Evolutionary conservation across 2,329 filamentous ascomycete genomes (phyloP), one percentile per base, ranked within the genome.

Genomic region (Neofusicoccum laricinum): DNA sequence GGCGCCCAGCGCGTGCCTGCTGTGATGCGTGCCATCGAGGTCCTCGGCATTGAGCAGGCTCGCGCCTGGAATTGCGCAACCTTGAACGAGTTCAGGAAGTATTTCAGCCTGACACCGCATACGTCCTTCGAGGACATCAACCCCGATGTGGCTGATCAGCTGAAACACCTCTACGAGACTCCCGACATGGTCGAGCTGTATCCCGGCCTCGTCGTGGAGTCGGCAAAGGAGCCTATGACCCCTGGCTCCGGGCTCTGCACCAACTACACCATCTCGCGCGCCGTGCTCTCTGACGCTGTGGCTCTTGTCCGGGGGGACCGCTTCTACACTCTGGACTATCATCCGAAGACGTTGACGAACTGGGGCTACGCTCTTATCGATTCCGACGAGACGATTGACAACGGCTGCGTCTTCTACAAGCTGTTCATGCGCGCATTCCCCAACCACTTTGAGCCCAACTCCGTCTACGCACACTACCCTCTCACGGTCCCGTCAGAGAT

Each of bases 401-500:
- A 95, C 72, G 92, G 92, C 51, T 92, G 90, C 69, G 86, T 93
- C 12, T 91, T 94, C 77, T 93, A 93, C 81, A 96, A 95, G 80
- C 83, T 96, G 40, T 89, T 93, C 73, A 81, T 91, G 40, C 85
- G 89, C 4, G 90, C 91, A 0, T 92, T 96, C 81, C 92, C 92
- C 0, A 84, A 90, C 68, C 89, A 92, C 78, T 94, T 93, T 82
- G 86, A 86, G 73, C 78, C 82, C 19, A 88, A 95, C 78, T 93
- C 90, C 0, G 87, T 93, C 63, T 96, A 94, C 68, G 91, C 90
- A 0, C 90, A 93, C 72, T 93, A 92, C 71, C 91, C 91, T 1
- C 82, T 88, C 71, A 87, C 86, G 2, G 87, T 90, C 1, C 91
- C 92, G 0, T 79, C 81, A 0, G 91, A 93, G 72, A 95, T 92